phyloP scores from a whole-genome alignment of 176 grass and related monocot genomes.

The Ampelocalamus luodianensis region DNA sequence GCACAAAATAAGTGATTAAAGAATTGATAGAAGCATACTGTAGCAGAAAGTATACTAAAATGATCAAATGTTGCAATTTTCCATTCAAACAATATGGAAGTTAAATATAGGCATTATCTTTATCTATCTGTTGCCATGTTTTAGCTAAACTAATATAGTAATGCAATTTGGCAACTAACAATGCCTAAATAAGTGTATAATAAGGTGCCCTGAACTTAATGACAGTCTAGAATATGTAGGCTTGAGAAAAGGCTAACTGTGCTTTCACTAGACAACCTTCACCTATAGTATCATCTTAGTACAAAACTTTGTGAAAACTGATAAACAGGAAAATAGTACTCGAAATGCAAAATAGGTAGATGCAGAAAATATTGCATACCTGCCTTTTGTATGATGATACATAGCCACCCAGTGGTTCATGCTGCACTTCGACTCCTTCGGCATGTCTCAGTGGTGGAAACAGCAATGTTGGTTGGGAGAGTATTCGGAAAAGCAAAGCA shows the following conservation, averaged over 20 bases:
- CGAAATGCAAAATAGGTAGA: slow-evolving; percentile 8
- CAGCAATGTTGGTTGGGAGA: slow-evolving; percentile 91
- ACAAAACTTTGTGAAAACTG: slow-evolving; percentile 14
- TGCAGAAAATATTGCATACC: slow-evolving; percentile 61
- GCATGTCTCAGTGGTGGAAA: slow-evolving; percentile 94
- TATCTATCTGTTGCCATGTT: slow-evolving; percentile 14
- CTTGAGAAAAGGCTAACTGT: slow-evolving; percentile 20
- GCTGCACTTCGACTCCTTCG: slow-evolving; percentile 85
- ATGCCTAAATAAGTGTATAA: background rate
- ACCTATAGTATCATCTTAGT: background rate
- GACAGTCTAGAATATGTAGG: background rate
- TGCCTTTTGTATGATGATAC: slow-evolving; percentile 94
- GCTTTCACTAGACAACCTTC: slow-evolving; percentile 5
- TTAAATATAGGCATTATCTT: background rate
- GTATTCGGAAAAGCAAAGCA: slow-evolving; percentile 96
- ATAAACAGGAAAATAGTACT: slow-evolving; percentile 15
- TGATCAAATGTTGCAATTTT: slow-evolving; percentile 11
- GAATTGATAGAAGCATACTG: slow-evolving; percentile 8
- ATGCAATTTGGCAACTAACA: background rate
- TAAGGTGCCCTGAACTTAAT: slow-evolving; percentile 6
- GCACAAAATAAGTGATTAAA: slow-evolving; percentile 15
- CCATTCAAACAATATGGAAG: slow-evolving; percentile 1
- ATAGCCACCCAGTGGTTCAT: slow-evolving; percentile 86
- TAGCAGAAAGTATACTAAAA: background rate
- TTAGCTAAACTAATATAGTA: slow-evolving; percentile 26